Base-by-base conservation (phyloP, 495 filamentous ascomycete genomes). In the Astrothelium macrocarpum region DNA sequence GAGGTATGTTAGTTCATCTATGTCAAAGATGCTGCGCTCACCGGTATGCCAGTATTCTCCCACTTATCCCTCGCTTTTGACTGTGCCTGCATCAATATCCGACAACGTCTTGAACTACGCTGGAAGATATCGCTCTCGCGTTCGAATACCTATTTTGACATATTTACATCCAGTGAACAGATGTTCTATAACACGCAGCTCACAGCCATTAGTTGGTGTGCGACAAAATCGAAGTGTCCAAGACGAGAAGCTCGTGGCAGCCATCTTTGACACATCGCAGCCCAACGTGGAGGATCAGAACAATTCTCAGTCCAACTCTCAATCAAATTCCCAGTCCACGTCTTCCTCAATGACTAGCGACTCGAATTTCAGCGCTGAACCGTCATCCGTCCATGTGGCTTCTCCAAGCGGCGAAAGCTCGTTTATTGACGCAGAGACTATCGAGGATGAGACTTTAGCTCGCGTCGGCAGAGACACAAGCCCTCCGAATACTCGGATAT, bases 21-120 rank as follows among this genome's bases (percentile, higher is more conserved):
- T 59, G 42, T 29, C 61, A 39, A 10, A 18, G 20, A 45, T 59
- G 42, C 60, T 61, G 20, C 42, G 60, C 71, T 81, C 53, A 80
- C 69, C 66, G 60, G 4, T 18, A 46, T 36, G 70, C 34, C 64
- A 89, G 85, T 97, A 96, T 71, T 96, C 91, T 32, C 86, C 90
- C 14, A 99, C 95, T n/a, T 99, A 99, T 73, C 94, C 94, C 39
- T 85, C 87, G 0, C 66, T 95, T 25, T 81, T 99, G 14, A 84
- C 84, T 29, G 90, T 97, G 20, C 94, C 94, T 25, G 84, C 86
- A 32, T 81, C 84, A 56, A 95, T 99, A 68, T 97, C 94, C 45
- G 94, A 99, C 75, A 97, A 92, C 67, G 91, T 91, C 53, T 83
- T 99, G 62, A 96, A 95, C 65, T 96, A 99, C 71, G 95, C 93